Conservation (phyloP, 2,329 filamentous ascomycete genomes). For the Pseudocercospora macadamiae region DNA sequence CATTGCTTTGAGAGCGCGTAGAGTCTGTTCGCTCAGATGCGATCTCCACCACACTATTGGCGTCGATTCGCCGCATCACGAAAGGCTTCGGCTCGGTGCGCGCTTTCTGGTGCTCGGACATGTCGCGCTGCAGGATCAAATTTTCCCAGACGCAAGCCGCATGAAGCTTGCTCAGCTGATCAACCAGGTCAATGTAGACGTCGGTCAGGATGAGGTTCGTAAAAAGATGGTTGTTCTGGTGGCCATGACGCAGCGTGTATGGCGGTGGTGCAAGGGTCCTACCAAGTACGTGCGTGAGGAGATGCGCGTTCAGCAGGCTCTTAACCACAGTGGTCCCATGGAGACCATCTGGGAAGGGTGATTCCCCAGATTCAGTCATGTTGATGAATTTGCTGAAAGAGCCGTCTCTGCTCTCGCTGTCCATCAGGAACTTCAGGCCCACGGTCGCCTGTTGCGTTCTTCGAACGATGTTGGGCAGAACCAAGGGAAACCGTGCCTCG, state of each 20-base stretch:
- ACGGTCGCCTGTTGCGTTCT: constrained; percentile 72
- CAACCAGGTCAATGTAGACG: constrained; percentile 74
- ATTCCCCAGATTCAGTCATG: constrained; percentile 35
- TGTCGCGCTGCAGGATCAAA: constrained; percentile 70
- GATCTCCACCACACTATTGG: constrained; percentile 34
- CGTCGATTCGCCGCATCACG: constrained; percentile 33
- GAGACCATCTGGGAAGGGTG: constrained; percentile 32
- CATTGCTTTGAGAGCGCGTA: constrained; percentile 7
- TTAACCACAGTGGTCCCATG: constrained; percentile 79
- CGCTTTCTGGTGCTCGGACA: constrained; percentile 69
- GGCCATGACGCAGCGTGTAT: constrained; percentile 43
- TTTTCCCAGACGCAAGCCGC: constrained; percentile 84
- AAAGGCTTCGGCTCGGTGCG: constrained; percentile 46
- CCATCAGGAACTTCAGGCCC: constrained; percentile 67
- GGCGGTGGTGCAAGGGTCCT: constrained; percentile 33
- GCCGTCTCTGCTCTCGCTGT: constrained; percentile 30
- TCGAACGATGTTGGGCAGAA: constrained; percentile 77
- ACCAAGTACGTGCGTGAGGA: constrained; percentile 72
- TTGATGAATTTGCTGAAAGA: constrained; percentile 28
- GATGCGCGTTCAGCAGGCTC: constrained; percentile 75
- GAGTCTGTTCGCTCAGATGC: constrained; percentile 20
- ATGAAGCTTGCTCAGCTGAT: constrained; percentile 75
- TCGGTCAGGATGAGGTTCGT: constrained; percentile 81
- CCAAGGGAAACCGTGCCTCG: constrained; percentile 77
- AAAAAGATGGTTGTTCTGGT: constrained; percentile 68